phyloP scores from a whole-genome alignment of 352 stramenopile genomes.

The Phytophthora melonis region DNA sequence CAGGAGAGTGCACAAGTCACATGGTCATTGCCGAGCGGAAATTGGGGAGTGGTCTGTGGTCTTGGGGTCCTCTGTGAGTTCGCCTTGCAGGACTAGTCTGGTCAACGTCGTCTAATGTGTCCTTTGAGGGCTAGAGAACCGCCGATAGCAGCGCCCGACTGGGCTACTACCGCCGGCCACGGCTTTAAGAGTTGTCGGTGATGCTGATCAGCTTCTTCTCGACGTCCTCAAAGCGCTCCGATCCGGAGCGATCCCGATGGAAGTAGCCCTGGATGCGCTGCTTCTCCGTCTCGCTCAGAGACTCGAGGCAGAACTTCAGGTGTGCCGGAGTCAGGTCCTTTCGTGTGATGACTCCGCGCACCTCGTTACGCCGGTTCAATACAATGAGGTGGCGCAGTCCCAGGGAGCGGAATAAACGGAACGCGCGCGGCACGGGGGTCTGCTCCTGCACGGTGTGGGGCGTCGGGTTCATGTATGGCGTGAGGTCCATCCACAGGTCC shows the following conservation, averaged over 20 bases:
- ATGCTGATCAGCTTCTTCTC: slow-evolving; percentile 87
- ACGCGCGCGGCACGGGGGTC: slow-evolving; percentile 95
- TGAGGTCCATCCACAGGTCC: slow-evolving; percentile 93
- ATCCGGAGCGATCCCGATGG: slow-evolving; percentile 67
- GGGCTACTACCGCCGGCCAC: slow-evolving; percentile 33
- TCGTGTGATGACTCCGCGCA: slow-evolving; percentile 88
- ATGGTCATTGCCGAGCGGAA: slow-evolving; percentile 34
- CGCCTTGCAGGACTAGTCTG: slow-evolving; percentile 10
- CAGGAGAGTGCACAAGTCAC: slow-evolving; percentile 26
- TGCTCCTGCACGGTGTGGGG: slow-evolving; percentile 96
- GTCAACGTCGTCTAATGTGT: background rate
- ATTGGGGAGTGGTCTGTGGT: slow-evolving; percentile 39
- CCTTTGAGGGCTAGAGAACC: slow-evolving; percentile 13
- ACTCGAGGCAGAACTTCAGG: slow-evolving; percentile 83
- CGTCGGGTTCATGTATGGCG: slow-evolving; percentile 98
- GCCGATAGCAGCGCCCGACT: slow-evolving; percentile 28
- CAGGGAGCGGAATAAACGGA: slow-evolving; percentile 97
- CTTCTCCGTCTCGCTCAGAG: slow-evolving; percentile 84
- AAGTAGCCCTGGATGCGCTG: slow-evolving; percentile 89
- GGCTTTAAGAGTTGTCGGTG: slow-evolving; percentile 83
- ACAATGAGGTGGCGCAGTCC: slow-evolving; percentile 96
- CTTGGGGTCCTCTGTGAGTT: slow-evolving; percentile 31
- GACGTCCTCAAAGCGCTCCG: slow-evolving; percentile 84
- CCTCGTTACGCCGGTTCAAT: slow-evolving; percentile 91
- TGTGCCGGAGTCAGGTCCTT: slow-evolving; percentile 89